Base-by-base conservation (phyloP, 768 basidiomycete species). In the Amanita pallidorosea region DNA sequence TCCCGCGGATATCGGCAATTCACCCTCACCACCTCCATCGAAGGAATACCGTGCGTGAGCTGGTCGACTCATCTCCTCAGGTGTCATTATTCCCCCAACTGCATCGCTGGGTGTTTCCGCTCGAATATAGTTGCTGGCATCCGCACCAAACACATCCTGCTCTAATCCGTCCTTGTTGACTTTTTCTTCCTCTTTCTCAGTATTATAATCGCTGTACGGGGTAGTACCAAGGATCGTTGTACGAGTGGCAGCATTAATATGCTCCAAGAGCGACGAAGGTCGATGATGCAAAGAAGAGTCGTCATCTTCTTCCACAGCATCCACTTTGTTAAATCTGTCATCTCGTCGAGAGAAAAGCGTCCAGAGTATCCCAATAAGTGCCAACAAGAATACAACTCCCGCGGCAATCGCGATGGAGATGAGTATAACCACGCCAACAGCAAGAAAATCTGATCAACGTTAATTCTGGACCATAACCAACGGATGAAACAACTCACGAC, bases 371-470 rank as follows among this genome's bases (percentile, higher is more conserved):
- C 90, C 90, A 50, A 92, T 71, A 37, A 95, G 70, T 13, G 86
- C 85, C 29, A 93, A 72, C 1, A 94, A 71, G 76, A 93, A 94
- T 34, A 94, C 86, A 18, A 97, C 80, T 15, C 95, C 96, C 13
- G 93, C 92, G 8, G 89, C 84, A 56, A 97, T 96, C 22, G 96
- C 96, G 55, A 99, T 96, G 2, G 93, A 94, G 57, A 99, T 93
- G 40, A 99, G 76, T 57, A 98, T 97, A 49, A 99, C 92, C 34
- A 98, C 76, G 1, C 95, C 96, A 20, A 81, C 79, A 0, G 94
- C 90, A 50, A 99, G 77, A 73, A 91, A 88, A 59, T 83, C 91
- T 90, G 57, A n/a, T 23, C 7, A 17, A 44, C 31, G 31, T 34
- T 27, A 42, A 22, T 29, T 31, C 7, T 57, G 33, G 36, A 29